Evolutionary conservation across 805 yeast species (phyloP).

Genomic region (Pichia insulana): DNA sequence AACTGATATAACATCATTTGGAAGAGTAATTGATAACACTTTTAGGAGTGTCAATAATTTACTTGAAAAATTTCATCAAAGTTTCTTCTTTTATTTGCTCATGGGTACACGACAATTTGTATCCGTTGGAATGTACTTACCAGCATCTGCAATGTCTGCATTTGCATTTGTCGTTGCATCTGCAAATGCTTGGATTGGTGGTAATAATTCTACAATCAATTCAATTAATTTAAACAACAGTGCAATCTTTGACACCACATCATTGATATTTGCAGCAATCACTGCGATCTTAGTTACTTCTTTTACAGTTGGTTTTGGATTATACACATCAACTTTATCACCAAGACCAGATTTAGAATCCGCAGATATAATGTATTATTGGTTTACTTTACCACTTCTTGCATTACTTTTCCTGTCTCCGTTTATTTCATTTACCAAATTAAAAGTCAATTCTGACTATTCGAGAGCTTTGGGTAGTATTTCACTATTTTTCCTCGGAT

Average conservation of each 20-base stretch:
- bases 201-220: conserved; percentile 23
- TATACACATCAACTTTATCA: conserved; percentile 8
- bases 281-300: conserved; percentile 23
- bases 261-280: conserved; percentile 25
- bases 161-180: conserved; percentile 64
- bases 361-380: conserved; percentile 6
- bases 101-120: conserved; percentile 74
- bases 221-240: background rate
- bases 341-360: background rate
- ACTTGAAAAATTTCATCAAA: conserved; percentile 93
- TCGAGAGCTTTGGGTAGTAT: conserved; percentile 20
- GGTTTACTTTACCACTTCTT: conserved; percentile 14
- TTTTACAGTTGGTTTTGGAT: conserved; percentile 20
- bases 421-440: background rate
- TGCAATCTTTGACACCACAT: conserved; percentile 18
- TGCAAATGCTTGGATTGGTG: conserved; percentile 43
- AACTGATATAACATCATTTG: conserved; percentile 81
- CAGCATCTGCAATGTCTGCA: conserved; percentile 70
- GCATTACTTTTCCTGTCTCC: conserved; percentile 7
- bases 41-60: conserved; percentile 86
- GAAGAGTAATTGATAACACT: conserved; percentile 80
- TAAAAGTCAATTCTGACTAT: conserved; percentile 15
- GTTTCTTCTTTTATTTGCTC: conserved; percentile 85
- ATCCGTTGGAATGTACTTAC: conserved; percentile 88
- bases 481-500: conserved; percentile 49